A percentile compares a stretch with the other conserved stretches of the same genome.
Conservation (phyloP, 352 stramenopile species). For the Blastocystis sp. region DNA sequence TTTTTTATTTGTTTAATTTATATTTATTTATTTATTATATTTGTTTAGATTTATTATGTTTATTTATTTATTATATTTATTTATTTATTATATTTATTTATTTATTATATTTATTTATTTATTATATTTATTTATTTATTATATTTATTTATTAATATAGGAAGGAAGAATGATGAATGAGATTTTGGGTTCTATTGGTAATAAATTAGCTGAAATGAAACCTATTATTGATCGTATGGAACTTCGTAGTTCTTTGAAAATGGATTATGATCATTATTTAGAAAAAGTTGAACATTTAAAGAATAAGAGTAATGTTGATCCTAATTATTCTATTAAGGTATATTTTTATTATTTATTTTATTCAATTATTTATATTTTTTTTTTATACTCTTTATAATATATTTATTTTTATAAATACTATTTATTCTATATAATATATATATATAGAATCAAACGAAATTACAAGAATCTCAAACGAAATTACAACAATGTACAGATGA, state of each 20-base stretch:
- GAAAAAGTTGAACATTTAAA: conserved; percentile 30
- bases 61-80: not conserved
- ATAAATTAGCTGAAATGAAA: conserved; percentile 28
- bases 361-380: too few species aligned
- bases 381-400: too few species aligned
- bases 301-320: conserved; percentile 19
- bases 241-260: conserved; percentile 20
- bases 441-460: conserved; percentile 31
- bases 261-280: conserved; percentile 38
- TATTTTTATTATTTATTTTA: not conserved
- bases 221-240: conserved; percentile 21
- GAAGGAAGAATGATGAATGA: conserved; percentile 14
- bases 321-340: conserved; percentile 27
- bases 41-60: conserved; percentile 8
- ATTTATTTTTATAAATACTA: too few species aligned
- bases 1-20: not conserved
- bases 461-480: conserved; percentile 30
- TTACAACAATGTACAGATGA: conserved; percentile 18
- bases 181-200: conserved; percentile 7
- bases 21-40: conserved; percentile 9
- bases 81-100: conserved; percentile 4
- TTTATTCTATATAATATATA: too few species aligned
- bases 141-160: not conserved
- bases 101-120: not conserved
- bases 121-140: not conserved